Percentiles rank a stretch among this genome's conserved stretches.
Conservation (phyloP, 2,329 filamentous ascomycete species). For the Botryosphaeria dothidea region DNA sequence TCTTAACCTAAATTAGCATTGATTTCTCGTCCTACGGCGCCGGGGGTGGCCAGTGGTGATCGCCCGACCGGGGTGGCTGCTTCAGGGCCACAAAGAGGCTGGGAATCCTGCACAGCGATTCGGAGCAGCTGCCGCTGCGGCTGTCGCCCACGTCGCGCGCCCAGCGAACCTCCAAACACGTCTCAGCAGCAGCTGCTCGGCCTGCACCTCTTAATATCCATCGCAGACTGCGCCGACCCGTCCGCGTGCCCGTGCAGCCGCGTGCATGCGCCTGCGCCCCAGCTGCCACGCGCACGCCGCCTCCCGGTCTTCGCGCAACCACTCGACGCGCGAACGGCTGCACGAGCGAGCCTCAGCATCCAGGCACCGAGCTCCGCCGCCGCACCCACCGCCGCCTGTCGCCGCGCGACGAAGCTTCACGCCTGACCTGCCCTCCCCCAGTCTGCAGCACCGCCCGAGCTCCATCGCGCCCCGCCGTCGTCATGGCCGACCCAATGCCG, state of each 20-base stretch:
- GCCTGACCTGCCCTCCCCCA: background rate
- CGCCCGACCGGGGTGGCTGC: conserved; percentile 5
- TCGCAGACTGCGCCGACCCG: background rate
- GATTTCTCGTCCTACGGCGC: background rate
- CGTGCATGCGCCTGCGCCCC: background rate
- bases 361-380: background rate
- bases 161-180: background rate
- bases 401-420: background rate
- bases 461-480: background rate
- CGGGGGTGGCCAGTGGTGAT: background rate
- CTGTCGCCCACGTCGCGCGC: too few relatives aligned
- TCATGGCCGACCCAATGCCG: conserved; percentile 2
- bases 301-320: background rate
- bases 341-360: background rate
- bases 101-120: too few relatives aligned
- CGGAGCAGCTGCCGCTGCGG: too few relatives aligned
- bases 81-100: conserved; percentile 6
- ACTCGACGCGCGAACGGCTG: background rate
- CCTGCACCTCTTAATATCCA: too few relatives aligned
- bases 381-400: background rate
- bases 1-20: conserved; percentile 1
- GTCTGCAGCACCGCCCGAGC: background rate
- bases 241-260: conserved; percentile 1
- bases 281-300: background rate
- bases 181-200: too few relatives aligned